Base-by-base conservation (phyloP, 2,329 filamentous ascomycete genomes). In the Mariannaea elegans region DNA sequence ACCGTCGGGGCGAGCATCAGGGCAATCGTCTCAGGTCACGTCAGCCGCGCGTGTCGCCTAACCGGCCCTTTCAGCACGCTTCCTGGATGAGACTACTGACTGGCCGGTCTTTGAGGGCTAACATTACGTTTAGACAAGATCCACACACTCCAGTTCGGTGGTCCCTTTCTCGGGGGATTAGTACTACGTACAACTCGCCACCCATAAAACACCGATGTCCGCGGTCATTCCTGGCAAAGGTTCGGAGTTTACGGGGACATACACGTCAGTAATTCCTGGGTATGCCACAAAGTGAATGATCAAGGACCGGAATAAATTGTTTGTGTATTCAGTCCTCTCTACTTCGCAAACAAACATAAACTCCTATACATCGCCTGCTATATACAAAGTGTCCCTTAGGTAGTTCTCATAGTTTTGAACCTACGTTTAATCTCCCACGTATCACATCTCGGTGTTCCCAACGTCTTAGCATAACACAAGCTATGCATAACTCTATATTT, bases 31-130 rank as follows among this genome's bases (percentile, higher is more conserved):
- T 27, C 8, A 16, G 34, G 46, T 38, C 46, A 36, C 47, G 39
- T 31, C 34, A 14, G 23, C 6, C 7, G 32, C 18, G 4, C 39
- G 41, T 24, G 9, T 53, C 19, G 21, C 32, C 36, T 12, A 34
- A 32, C 48, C 36, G 48, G 34, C 46, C 45, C 24, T 31, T 47
- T n/a, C 49, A 36, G 52, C 61, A 62, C 55, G 51, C 50, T 56
- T 36, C 23, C 50, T 56, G 31, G 45, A 19, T 55, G 42, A 51
- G 39, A 29, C 21, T 27, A 42, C 41, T 49, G 42, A 64, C 58
- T 62, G 59, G 61, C 36, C 46, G 39, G 38, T 41, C 13, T 41
- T 21, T 19, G 18, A 21, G 16, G 38, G 16, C 38, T 19, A 21
- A 18, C 16, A 41, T 13, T 27, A 9, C 24, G 9, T 27, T 27